Percentiles rank a stretch among this genome's conserved stretches.
These are phyloP conservation scores for Capsella bursapastoris DNA, from an alignment of 345 rosid species.

Conservation along the genomic window DNA sequence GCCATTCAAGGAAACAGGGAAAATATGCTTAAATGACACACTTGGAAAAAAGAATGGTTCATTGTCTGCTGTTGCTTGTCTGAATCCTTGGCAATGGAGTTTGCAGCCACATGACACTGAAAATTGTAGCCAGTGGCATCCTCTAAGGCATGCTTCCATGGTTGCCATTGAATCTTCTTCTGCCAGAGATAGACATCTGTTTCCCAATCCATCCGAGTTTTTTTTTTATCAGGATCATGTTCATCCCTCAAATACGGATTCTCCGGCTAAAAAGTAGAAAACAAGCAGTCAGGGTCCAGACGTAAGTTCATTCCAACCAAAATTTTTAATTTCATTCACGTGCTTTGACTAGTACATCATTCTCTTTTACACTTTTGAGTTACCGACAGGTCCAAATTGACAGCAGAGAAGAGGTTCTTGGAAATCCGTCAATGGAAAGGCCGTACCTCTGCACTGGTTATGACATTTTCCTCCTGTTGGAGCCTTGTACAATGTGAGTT, in stretches of 20 bases:
- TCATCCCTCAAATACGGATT: slow-evolving; percentile 41
- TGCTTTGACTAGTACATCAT: slow-evolving; percentile 22
- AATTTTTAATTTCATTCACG: background rate
- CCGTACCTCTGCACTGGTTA: slow-evolving; percentile 92
- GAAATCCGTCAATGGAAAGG: slow-evolving; percentile 40
- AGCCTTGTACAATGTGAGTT: slow-evolving; percentile 88
- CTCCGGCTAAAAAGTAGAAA: slow-evolving; percentile 70
- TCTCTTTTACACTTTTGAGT: slow-evolving; percentile 30
- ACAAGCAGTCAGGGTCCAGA: slow-evolving; percentile 44
- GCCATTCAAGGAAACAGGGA: slow-evolving; percentile 8
- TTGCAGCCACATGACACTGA: slow-evolving; percentile 35
- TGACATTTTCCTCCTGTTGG: slow-evolving; percentile 83
- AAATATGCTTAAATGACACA: slow-evolving; percentile 39
- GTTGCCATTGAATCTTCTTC: slow-evolving; percentile 89
- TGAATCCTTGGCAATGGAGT: slow-evolving; percentile 78
- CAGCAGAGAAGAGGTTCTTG: slow-evolving; percentile 41
- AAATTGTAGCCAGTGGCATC: slow-evolving; percentile 61
- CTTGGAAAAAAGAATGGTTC: slow-evolving; percentile 35
- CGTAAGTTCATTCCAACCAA: slow-evolving; percentile 39
- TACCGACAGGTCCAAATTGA: slow-evolving; percentile 49
- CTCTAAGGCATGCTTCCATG: slow-evolving; percentile 75
- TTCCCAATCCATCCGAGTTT: slow-evolving; percentile 51
- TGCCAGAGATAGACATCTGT: slow-evolving; percentile 69
- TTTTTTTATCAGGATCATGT: slow-evolving; percentile 37
- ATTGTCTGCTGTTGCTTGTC: slow-evolving; percentile 56